These are phyloP conservation scores for Apocynum venetum DNA, from an alignment of 257 asterid genomes.

Conservation along the genomic window DNA sequence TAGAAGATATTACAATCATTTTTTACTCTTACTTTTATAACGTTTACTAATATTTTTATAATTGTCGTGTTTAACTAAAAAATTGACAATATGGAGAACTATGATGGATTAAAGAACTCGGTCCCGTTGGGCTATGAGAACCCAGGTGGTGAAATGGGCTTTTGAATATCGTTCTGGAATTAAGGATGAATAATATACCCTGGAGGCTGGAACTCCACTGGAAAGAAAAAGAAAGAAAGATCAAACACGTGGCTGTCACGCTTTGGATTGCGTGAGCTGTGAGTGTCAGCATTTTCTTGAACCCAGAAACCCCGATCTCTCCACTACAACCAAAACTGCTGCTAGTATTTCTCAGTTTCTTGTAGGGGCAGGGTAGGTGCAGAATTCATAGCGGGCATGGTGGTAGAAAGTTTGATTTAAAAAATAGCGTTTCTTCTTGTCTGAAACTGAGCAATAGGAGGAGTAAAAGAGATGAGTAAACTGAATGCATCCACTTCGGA, in stretches of 20 bases:
- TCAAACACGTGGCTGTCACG: neutral
- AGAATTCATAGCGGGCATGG: neutral
- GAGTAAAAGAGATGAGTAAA: conserved; percentile 31
- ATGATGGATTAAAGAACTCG: neutral
- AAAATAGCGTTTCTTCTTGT: neutral
- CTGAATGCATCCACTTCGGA: conserved; percentile 58
- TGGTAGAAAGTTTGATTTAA: neutral
- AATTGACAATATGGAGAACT: too few species aligned
- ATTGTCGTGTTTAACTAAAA: too few species aligned
- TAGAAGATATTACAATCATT: too few species aligned
- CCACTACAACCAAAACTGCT: neutral
- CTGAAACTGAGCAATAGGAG: neutral
- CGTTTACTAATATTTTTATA: too few species aligned
- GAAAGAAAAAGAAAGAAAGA: neutral
- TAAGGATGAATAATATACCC: neutral
- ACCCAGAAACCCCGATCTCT: neutral
- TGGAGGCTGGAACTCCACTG: neutral
- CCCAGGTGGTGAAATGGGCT: neutral
- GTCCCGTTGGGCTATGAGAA: neutral
- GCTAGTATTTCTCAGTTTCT: neutral
- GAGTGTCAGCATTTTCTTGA: neutral
- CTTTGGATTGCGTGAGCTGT: neutral
- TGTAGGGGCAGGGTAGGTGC: neutral
- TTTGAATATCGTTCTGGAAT: neutral
- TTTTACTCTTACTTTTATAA: too few species aligned